These are phyloP conservation scores for Fusarium sambucinum DNA, from an alignment of 2,329 filamentous ascomycete species.

Conservation along the genomic window DNA sequence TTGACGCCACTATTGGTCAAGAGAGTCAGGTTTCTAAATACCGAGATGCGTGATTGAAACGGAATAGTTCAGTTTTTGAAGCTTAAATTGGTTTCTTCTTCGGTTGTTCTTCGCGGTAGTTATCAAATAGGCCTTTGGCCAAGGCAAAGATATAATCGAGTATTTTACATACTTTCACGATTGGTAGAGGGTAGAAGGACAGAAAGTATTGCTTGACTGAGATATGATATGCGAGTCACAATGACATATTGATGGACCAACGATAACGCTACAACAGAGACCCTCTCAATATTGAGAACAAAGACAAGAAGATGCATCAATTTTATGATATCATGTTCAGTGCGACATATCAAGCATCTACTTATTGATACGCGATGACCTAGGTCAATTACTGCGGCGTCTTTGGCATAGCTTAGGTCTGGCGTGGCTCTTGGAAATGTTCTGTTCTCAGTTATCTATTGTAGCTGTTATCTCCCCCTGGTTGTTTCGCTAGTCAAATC, in stretches of 20 bases:
- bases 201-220: background rate
- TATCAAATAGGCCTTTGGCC: background rate
- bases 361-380: background rate
- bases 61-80: background rate
- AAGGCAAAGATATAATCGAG: no score
- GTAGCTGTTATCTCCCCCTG: accelerated
- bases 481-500: background rate
- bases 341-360: no score
- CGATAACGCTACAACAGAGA: background rate
- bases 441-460: background rate
- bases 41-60: background rate
- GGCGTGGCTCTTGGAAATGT: background rate
- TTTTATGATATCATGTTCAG: no score
- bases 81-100: background rate
- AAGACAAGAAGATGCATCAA: background rate
- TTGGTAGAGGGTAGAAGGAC: background rate
- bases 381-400: no score
- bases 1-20: background rate
- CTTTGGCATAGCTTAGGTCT: no score
- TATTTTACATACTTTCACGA: background rate
- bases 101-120: constrained; percentile 7
- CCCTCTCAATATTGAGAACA: background rate
- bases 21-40: background rate
- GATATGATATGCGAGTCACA: background rate
- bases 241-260: background rate